phyloP scores from a whole-genome alignment of 2,329 filamentous ascomycete genomes.

The Clonostachys sp. region DNA sequence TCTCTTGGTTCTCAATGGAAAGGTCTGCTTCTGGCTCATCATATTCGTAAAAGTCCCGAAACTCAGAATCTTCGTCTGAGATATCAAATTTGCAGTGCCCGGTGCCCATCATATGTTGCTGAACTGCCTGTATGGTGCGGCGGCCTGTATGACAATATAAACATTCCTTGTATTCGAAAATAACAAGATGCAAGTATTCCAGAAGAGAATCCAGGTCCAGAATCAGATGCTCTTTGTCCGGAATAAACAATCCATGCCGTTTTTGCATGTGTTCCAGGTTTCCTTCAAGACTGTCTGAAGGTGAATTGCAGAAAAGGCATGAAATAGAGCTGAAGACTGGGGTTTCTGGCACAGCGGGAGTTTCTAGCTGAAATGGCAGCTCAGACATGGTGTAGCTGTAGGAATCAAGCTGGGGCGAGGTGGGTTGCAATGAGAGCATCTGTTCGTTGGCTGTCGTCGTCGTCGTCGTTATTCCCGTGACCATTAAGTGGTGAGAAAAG shows the following conservation, averaged over 20 bases:
- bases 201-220: conserved; percentile 43
- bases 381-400: too few relatives aligned
- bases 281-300: conserved; percentile 19
- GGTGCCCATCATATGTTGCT: conserved; percentile 45
- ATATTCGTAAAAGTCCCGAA: conserved; percentile 24
- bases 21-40: too few relatives aligned
- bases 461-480: too few relatives aligned
- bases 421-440: too few relatives aligned
- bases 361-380: too few relatives aligned
- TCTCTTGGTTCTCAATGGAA: neutral
- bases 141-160: conserved; percentile 41
- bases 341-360: too few relatives aligned
- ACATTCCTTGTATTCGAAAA: conserved; percentile 43
- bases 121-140: conserved; percentile 33
- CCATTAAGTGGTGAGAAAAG: too few relatives aligned
- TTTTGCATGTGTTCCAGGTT: conserved; percentile 43
- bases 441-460: too few relatives aligned
- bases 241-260: conserved; percentile 39
- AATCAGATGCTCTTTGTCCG: conserved; percentile 25
- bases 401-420: too few relatives aligned
- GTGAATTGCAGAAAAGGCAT: conserved; percentile 37
- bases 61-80: conserved; percentile 27
- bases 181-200: conserved; percentile 40
- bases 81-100: conserved; percentile 41
- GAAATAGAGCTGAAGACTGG: conserved; percentile 15